phyloP scores from a whole-genome alignment of 2,329 filamentous ascomycete species.

The Colletotrichum cuscutae region DNA sequence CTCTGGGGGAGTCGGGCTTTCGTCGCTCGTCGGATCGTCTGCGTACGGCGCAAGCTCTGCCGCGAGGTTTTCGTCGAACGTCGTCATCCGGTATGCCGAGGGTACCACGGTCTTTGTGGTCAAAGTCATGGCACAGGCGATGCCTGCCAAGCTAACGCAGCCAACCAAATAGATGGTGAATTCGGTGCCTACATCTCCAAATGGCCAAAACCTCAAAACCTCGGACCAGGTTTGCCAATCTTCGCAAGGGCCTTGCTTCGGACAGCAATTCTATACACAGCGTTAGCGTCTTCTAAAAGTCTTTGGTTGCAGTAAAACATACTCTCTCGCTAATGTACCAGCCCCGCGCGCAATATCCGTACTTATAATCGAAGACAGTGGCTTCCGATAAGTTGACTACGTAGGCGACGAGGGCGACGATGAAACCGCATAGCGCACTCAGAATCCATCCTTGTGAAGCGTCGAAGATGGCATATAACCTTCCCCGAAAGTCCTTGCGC shows the following conservation, averaged over 20 bases:
- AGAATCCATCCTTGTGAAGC: slow-evolving; percentile 94
- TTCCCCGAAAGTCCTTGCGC: slow-evolving; percentile 87
- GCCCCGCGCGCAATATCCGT: slow-evolving; percentile 79
- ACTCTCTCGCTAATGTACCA: slow-evolving; percentile 82
- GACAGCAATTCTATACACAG: slow-evolving; percentile 61
- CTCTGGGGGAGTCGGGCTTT: slow-evolving; percentile 55
- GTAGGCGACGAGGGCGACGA: slow-evolving; percentile 89
- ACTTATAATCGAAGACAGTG: slow-evolving; percentile 88
- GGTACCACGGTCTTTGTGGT: slow-evolving; percentile 95
- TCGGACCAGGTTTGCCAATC: slow-evolving; percentile 69
- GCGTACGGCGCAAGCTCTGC: slow-evolving; percentile 57
- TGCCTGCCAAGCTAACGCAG: slow-evolving; percentile 75
- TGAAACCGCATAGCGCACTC: slow-evolving; percentile 86
- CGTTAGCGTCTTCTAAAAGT: slow-evolving; percentile 28
- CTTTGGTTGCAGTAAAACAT: slow-evolving; percentile 35
- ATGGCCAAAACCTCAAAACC: slow-evolving; percentile 54
- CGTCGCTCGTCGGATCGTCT: slow-evolving; percentile 54
- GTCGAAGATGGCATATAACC: slow-evolving; percentile 80
- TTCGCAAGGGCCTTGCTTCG: slow-evolving; percentile 59
- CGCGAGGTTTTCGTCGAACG: slow-evolving; percentile 91
- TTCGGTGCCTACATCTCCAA: slow-evolving; percentile 72
- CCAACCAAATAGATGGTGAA: slow-evolving; percentile 80
- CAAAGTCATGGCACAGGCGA: slow-evolving; percentile 83
- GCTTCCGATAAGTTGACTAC: slow-evolving; percentile 88
- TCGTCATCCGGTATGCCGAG: slow-evolving; percentile 86